Evolutionary conservation across 140 eudicot species (phyloP).

Genomic region (Stevia rebaudiana): DNA sequence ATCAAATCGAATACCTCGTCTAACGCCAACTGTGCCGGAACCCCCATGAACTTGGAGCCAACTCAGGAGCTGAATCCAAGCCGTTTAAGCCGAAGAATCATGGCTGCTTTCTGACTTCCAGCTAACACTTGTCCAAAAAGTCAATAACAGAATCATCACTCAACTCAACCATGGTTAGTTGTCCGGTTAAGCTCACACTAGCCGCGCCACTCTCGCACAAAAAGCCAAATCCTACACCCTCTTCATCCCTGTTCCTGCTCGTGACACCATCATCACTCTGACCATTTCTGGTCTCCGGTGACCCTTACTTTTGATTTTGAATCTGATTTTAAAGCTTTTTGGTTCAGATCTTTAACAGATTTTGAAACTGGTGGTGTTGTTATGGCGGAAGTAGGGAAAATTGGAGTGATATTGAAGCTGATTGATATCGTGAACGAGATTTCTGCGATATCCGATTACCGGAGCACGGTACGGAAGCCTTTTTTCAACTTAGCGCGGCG

Average conservation of each 20-base stretch:
- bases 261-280: slow-evolving; percentile 31
- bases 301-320: background rate
- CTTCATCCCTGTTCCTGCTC: slow-evolving; percentile 18
- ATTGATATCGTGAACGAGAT: slow-evolving; percentile 57
- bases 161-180: slow-evolving; percentile 28
- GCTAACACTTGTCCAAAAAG: slow-evolving; percentile 28
- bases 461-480: slow-evolving; percentile 54
- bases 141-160: slow-evolving; percentile 29
- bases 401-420: slow-evolving; percentile 40
- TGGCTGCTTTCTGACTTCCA: slow-evolving; percentile 27
- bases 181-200: slow-evolving; percentile 17
- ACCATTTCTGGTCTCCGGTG: slow-evolving; percentile 11
- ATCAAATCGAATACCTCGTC: too few relatives aligned
- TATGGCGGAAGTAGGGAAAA: slow-evolving; percentile 49
- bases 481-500: slow-evolving; percentile 66
- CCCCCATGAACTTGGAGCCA: too few relatives aligned
- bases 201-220: slow-evolving; percentile 33
- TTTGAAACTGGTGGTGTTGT: background rate
- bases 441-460: slow-evolving; percentile 50
- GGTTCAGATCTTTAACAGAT: slow-evolving; percentile 11
- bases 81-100: slow-evolving; percentile 21
- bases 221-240: slow-evolving; percentile 19
- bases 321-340: background rate
- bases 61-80: background rate
- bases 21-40: too few relatives aligned